These are phyloP conservation scores for Colletotrichum kahawae DNA, from an alignment of 2,329 filamentous ascomycete species.

Conservation along the genomic window DNA sequence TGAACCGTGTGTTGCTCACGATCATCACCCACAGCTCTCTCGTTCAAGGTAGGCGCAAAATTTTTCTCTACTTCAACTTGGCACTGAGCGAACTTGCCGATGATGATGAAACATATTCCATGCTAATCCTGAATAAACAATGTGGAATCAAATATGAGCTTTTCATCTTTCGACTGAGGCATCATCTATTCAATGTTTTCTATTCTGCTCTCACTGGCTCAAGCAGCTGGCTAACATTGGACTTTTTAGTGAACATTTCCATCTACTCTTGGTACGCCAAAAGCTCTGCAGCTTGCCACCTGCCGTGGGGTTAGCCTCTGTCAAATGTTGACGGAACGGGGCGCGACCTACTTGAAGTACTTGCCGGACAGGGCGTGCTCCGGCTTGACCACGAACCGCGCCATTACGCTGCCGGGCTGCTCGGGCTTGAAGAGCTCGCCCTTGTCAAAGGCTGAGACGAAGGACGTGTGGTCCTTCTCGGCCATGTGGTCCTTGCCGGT, in stretches of 20 bases:
- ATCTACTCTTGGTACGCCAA: conserved; percentile 50
- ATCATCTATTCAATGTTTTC: conserved; percentile 33
- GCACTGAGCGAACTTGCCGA: conserved; percentile 29
- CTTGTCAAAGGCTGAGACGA: conserved; percentile 70
- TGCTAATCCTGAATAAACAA: conserved; percentile 75
- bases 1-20: not conserved
- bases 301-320: conserved; percentile 35
- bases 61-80: conserved; percentile 19
- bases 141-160: conserved; percentile 75
- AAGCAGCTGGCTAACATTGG: conserved; percentile 25
- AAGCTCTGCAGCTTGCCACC: conserved; percentile 60
- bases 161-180: conserved; percentile 85
- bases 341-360: conserved; percentile 69
- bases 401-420: conserved; percentile 86
- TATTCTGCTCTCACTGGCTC: conserved; percentile 24
- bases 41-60: conserved; percentile 30
- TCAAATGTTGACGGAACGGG: not conserved
- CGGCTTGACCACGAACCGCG: conserved; percentile 72
- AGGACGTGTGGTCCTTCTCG: conserved; percentile 66
- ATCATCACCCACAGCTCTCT: not conserved
- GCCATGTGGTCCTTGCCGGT: conserved; percentile 55
- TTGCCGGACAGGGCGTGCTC: conserved; percentile 74
- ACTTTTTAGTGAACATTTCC: conserved; percentile 13
- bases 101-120: conserved; percentile 77
- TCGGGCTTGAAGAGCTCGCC: conserved; percentile 81